These are phyloP conservation scores for Iberis pinnata DNA, from an alignment of 345 rosid genomes.

Conservation along the genomic window DNA sequence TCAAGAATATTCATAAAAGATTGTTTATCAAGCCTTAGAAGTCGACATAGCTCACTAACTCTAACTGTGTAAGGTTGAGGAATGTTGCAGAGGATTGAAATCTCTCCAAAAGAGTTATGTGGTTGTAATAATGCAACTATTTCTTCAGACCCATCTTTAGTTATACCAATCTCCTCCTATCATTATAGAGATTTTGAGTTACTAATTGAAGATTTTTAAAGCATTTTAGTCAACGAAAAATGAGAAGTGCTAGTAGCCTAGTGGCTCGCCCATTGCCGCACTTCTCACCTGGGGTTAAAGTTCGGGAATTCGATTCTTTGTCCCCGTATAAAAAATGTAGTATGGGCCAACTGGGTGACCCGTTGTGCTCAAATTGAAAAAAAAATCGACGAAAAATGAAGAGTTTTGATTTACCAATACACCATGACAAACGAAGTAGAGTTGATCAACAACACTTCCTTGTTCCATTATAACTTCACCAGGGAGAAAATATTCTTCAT, in stretches of 20 bases:
- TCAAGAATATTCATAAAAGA: constrained; percentile 64
- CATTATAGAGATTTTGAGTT: neutral
- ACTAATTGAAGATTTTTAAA: neutral
- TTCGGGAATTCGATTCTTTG: too few relatives aligned
- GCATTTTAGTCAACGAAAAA: neutral
- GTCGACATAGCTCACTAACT: constrained; percentile 52
- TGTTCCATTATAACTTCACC: constrained; percentile 76
- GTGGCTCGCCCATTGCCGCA: too few relatives aligned
- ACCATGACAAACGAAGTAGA: constrained; percentile 72
- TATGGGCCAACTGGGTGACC: too few relatives aligned
- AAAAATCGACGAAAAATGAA: neutral
- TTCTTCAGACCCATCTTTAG: constrained; percentile 77
- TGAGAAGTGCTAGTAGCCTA: too few relatives aligned
- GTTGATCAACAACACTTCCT: constrained; percentile 63
- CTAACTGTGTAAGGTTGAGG: constrained; percentile 53
- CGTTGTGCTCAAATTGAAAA: too few relatives aligned
- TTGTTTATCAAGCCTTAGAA: constrained; percentile 60
- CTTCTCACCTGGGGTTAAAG: too few relatives aligned
- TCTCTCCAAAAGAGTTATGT: constrained; percentile 57
- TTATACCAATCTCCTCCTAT: constrained; percentile 54
- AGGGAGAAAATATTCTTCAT: constrained; percentile 71
- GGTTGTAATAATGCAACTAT: constrained; percentile 48
- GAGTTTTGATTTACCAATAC: constrained; percentile 41
- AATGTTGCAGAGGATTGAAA: constrained; percentile 63
- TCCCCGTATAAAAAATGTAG: too few relatives aligned